Evolutionary conservation across 768 basidiomycete genomes (phyloP).

Genomic region (Butyriboletus loyo): DNA sequence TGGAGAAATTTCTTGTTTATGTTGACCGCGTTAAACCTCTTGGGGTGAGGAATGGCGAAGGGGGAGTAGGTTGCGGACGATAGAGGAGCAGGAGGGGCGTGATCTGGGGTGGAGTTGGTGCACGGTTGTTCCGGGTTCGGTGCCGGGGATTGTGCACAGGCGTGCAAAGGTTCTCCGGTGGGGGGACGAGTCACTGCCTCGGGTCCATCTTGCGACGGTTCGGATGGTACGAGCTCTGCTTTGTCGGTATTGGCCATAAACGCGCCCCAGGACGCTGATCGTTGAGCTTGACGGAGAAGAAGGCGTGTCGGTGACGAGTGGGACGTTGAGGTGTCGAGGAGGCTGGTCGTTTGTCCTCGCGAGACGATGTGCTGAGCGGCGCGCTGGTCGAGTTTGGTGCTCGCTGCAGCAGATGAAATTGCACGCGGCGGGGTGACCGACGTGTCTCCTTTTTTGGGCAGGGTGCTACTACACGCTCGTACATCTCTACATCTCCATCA

Average conservation of each 20-base stretch:
- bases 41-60: slow-evolving; percentile 52
- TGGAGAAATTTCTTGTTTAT: slow-evolving; percentile 97
- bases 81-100: slow-evolving; percentile 1
- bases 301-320: slow-evolving; percentile 5
- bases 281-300: slow-evolving; percentile 13
- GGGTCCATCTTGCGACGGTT: slow-evolving; percentile 33
- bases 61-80: slow-evolving; percentile 14
- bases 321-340: not conserved
- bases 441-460: slow-evolving; percentile 29
- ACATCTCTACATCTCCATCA: slow-evolving; percentile 37
- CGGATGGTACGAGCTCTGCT: slow-evolving; percentile 43
- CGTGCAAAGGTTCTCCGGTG: slow-evolving; percentile 4
- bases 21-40: slow-evolving; percentile 86
- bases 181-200: slow-evolving; percentile 4
- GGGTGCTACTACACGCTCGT: not conserved
- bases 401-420: slow-evolving; percentile 16
- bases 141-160: slow-evolving; percentile 19
- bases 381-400: slow-evolving; percentile 5
- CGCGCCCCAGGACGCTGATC: slow-evolving; percentile 66
- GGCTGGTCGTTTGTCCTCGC: not conserved
- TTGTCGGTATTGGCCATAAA: slow-evolving; percentile 73
- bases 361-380: not conserved
- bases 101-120: slow-evolving; percentile 16
- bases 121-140: slow-evolving; percentile 8
- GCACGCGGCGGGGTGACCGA: slow-evolving; percentile 11